Evolutionary conservation across 495 filamentous ascomycete genomes (phyloP).

Genomic region (Xylona heveae): DNA sequence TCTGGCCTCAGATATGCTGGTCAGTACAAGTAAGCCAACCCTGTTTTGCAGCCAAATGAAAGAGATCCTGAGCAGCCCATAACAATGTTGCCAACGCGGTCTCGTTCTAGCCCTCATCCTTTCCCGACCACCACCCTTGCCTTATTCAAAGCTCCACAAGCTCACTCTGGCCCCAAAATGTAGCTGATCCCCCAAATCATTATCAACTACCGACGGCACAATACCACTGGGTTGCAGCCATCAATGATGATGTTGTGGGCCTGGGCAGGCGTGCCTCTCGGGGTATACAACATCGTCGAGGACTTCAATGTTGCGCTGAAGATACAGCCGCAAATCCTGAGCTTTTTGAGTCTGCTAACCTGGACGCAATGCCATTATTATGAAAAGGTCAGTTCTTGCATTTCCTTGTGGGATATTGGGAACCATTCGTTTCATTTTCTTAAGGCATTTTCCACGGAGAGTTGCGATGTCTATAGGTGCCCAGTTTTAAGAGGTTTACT

Average conservation of each 20-base stretch:
- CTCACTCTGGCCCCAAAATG: no score
- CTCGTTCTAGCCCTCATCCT: slow-evolving; percentile 4
- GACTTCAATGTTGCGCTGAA: slow-evolving; percentile 36
- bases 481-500: no score
- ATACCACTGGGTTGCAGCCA: slow-evolving; percentile 33
- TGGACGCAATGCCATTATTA: slow-evolving; percentile 48
- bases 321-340: slow-evolving; percentile 41
- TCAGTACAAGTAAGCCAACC: slow-evolving; percentile 22
- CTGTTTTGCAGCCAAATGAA: no score
- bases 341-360: slow-evolving; percentile 34
- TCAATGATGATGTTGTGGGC: slow-evolving; percentile 53
- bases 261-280: slow-evolving; percentile 37
- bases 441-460: no score
- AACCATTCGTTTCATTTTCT: no score
- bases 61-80: no score
- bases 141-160: no score
- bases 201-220: slow-evolving; percentile 37
- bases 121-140: not conserved
- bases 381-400: slow-evolving; percentile 19
- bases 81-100: no score
- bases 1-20: slow-evolving; percentile 21
- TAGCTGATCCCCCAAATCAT: slow-evolving; percentile 45
- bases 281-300: slow-evolving; percentile 40
- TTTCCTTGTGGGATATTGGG: no score
- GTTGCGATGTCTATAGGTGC: no score